A percentile compares a stretch with the other conserved stretches of the same genome.
Conservation (phyloP, 305 asterid genomes). For the Fraxinus velutina region DNA sequence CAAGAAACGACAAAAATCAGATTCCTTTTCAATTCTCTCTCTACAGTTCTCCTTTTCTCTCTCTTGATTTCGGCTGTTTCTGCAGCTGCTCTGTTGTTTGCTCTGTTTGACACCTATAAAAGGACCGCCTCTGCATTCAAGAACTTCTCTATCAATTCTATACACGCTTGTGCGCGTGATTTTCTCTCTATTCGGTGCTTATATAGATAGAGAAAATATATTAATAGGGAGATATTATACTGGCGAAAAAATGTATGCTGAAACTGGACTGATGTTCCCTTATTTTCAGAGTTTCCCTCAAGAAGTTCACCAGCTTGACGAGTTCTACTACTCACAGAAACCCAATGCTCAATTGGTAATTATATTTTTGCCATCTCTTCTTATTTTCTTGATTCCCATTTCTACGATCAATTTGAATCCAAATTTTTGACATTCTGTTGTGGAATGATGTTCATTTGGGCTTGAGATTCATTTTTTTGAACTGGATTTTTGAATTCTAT, state of each 20-base stretch:
- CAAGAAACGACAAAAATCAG: constrained; percentile 38
- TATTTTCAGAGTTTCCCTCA: constrained; percentile 61
- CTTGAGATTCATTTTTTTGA: neutral
- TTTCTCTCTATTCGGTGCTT: neutral
- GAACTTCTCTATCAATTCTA: constrained; percentile 28
- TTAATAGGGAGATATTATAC: constrained; percentile 6
- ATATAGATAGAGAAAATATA: constrained; percentile 2
- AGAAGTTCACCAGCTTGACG: constrained; percentile 59
- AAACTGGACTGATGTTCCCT: constrained; percentile 61
- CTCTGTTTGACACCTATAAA: constrained; percentile 44
- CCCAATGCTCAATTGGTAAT: constrained; percentile 59
- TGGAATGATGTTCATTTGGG: neutral
- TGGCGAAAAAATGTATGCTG: constrained; percentile 60
- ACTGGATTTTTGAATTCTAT: neutral
- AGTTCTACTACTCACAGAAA: constrained; percentile 51
- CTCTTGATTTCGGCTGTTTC: constrained; percentile 1
- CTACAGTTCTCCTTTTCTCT: constrained; percentile 16
- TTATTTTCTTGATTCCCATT: constrained; percentile 23
- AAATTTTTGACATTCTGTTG: constrained; percentile 10
- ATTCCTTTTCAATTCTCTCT: constrained; percentile 39
- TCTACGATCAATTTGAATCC: neutral
- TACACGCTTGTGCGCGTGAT: neutral
- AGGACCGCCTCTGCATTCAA: constrained; percentile 34
- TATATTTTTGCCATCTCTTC: neutral
- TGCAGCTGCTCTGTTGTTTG: constrained; percentile 29